Percentiles rank a stretch among this genome's conserved stretches.
These are phyloP conservation scores for Byssothecium circinans DNA, from an alignment of 2,329 filamentous ascomycete species.

Conservation along the genomic window DNA sequence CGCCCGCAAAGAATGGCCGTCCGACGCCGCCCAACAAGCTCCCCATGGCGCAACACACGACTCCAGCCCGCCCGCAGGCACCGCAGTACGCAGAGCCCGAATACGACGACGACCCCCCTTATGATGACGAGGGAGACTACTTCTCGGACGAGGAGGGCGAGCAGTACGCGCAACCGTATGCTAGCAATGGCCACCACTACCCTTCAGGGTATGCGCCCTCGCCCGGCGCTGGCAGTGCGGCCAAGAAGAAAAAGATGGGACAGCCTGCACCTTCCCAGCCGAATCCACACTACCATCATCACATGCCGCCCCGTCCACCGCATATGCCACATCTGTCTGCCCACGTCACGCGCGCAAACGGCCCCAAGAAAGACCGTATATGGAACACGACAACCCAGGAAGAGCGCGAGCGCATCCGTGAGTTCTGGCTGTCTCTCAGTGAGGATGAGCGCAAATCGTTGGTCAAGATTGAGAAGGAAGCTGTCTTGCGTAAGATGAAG, in stretches of 20 bases:
- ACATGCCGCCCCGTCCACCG: conserved; percentile 36
- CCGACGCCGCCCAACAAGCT: conserved; percentile 14
- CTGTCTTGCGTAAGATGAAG: conserved; percentile 98
- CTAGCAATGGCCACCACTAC: conserved; percentile 37
- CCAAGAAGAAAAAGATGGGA: conserved; percentile 67
- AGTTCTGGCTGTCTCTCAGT: conserved; percentile 93
- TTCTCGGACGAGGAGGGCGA: conserved; percentile 45
- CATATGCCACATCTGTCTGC: conserved; percentile 49
- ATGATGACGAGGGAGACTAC: conserved; percentile 48
- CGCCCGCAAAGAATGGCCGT: conserved; percentile 34
- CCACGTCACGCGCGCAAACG: conserved; percentile 47
- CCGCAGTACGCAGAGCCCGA: conserved; percentile 49
- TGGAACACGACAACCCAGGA: conserved; percentile 96
- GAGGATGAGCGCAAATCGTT: conserved; percentile 94
- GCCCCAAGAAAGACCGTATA: conserved; percentile 74
- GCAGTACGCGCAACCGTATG: conserved; percentile 36
- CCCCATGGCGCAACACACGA: conserved; percentile 8
- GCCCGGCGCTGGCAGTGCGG: conserved; percentile 20
- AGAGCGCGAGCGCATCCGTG: conserved; percentile 95
- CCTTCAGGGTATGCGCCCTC: conserved; percentile 27
- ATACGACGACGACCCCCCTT: conserved; percentile 46
- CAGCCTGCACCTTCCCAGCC: conserved; percentile 39
- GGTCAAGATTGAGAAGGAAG: conserved; percentile 98
- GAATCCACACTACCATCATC: conserved; percentile 23
- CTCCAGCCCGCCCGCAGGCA: conserved; percentile 27